These are phyloP conservation scores for Xylaria sp. DNA, from an alignment of 2,329 filamentous ascomycete species.

Conservation along the genomic window DNA sequence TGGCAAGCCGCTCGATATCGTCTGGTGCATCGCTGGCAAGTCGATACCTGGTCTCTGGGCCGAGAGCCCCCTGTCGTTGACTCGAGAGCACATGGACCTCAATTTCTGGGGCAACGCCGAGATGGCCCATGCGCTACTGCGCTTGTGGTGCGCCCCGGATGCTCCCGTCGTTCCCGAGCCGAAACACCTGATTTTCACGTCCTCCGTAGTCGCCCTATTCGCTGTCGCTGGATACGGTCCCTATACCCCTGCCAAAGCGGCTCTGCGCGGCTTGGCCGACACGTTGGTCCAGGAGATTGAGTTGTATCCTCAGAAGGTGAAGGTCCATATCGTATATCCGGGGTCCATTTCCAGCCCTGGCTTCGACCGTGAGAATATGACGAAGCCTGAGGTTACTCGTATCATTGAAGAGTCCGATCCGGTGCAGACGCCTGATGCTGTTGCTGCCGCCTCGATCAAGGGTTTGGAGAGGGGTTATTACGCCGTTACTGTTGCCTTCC, in stretches of 20 bases:
- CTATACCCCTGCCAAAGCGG: slow-evolving; percentile 81
- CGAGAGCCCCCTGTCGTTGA: slow-evolving; percentile 61
- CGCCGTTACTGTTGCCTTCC: slow-evolving; percentile 67
- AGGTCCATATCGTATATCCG: slow-evolving; percentile 76
- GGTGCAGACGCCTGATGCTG: slow-evolving; percentile 69
- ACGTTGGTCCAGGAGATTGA: slow-evolving; percentile 76
- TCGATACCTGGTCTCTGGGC: slow-evolving; percentile 71
- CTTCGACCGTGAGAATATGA: slow-evolving; percentile 65
- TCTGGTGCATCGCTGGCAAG: slow-evolving; percentile 84
- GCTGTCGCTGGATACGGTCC: slow-evolving; percentile 75
- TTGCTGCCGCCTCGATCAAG: slow-evolving; percentile 63
- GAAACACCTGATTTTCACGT: slow-evolving; percentile 83
- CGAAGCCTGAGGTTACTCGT: slow-evolving; percentile 75
- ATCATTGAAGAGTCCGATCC: slow-evolving; percentile 79
- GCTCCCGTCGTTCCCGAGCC: slow-evolving; percentile 44
- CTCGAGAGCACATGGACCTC: slow-evolving; percentile 80
- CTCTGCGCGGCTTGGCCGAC: slow-evolving; percentile 77
- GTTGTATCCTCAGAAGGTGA: slow-evolving; percentile 78
- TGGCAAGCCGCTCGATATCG: slow-evolving; percentile 67
- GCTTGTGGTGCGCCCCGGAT: slow-evolving; percentile 61
- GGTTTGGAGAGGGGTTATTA: slow-evolving; percentile 78
- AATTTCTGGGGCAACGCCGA: slow-evolving; percentile 87
- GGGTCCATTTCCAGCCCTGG: slow-evolving; percentile 77
- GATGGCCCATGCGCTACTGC: slow-evolving; percentile 74
- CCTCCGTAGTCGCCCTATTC: slow-evolving; percentile 68